Evolutionary conservation across 192 early-diverging fungal genomes (phyloP).

Genomic region (Rhizophagus prolifer): DNA sequence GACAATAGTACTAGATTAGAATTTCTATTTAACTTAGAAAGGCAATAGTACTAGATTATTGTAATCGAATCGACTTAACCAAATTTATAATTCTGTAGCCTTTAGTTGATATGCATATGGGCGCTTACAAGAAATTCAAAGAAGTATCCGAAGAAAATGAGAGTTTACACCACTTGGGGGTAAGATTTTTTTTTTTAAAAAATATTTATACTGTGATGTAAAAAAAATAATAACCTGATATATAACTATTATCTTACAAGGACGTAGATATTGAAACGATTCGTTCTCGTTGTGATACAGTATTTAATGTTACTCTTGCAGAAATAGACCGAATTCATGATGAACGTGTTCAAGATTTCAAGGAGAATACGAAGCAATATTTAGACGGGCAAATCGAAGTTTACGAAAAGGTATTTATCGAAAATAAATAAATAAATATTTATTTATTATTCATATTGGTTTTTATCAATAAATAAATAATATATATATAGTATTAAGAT

Average conservation of each 20-base stretch:
- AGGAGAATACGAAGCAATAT: slow-evolving; percentile 42
- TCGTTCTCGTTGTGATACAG: slow-evolving; percentile 45
- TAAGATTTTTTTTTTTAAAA: too few species aligned
- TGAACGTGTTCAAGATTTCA: slow-evolving; percentile 43
- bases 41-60: too few species aligned
- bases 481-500: not conserved
- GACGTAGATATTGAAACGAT: slow-evolving; percentile 44
- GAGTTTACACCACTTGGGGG: slow-evolving; percentile 18
- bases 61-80: not conserved
- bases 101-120: slow-evolving; percentile 43
- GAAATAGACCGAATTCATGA: slow-evolving; percentile 47
- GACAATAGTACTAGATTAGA: too few species aligned
- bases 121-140: slow-evolving; percentile 42
- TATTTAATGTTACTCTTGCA: slow-evolving; percentile 46
- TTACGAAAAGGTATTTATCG: slow-evolving; percentile 40
- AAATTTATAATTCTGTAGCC: slow-evolving; percentile 8
- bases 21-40: too few species aligned
- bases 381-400: slow-evolving; percentile 45
- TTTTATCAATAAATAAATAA: not conserved
- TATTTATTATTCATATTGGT: too few species aligned
- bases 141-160: slow-evolving; percentile 41
- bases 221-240: too few species aligned
- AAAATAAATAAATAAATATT: too few species aligned
- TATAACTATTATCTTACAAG: slow-evolving; percentile 17
- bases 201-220: too few species aligned